Evolutionary conservation across 2,329 filamentous ascomycete species (phyloP).

Genomic region (Leptographium procerum): DNA sequence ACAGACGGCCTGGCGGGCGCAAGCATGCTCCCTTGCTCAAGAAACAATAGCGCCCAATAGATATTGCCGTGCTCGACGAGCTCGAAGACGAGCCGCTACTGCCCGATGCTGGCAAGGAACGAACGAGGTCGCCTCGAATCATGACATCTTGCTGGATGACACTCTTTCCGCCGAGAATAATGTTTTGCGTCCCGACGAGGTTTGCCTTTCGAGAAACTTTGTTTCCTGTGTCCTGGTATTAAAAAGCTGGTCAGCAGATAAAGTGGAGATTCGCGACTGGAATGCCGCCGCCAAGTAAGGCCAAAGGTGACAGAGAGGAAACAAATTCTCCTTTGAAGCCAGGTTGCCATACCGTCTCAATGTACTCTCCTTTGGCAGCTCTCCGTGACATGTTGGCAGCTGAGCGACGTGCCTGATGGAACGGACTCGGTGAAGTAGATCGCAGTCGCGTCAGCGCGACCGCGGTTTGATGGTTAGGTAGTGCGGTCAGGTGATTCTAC

Average conservation of each 20-base stretch:
- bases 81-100: conserved; percentile 16
- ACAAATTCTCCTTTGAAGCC: not conserved
- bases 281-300: not conserved
- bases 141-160: conserved; percentile 93
- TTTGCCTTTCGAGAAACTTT: conserved; percentile 89
- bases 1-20: conserved; percentile 71
- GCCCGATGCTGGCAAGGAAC: conserved; percentile 36
- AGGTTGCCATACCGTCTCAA: conserved; percentile 64
- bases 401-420: not conserved
- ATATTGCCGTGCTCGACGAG: conserved; percentile 55
- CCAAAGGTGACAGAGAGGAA: too few species aligned
- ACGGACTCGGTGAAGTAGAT: not conserved
- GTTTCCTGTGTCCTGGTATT: conserved; percentile 79
- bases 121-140: conserved; percentile 79
- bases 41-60: conserved; percentile 85
- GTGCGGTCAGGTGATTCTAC: not conserved
- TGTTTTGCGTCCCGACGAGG: conserved; percentile 92
- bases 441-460: not conserved
- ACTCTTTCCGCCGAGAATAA: conserved; percentile 91
- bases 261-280: too few species aligned
- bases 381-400: conserved; percentile 57
- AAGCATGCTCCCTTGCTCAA: conserved; percentile 68
- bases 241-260: not conserved
- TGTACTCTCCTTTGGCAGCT: conserved; percentile 79
- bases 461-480: not conserved